Percentiles rank a stretch among this genome's conserved stretches.
These are phyloP conservation scores for Sporobolomyces pararoseus DNA, from an alignment of 768 basidiomycete genomes.

Conservation along the genomic window DNA sequence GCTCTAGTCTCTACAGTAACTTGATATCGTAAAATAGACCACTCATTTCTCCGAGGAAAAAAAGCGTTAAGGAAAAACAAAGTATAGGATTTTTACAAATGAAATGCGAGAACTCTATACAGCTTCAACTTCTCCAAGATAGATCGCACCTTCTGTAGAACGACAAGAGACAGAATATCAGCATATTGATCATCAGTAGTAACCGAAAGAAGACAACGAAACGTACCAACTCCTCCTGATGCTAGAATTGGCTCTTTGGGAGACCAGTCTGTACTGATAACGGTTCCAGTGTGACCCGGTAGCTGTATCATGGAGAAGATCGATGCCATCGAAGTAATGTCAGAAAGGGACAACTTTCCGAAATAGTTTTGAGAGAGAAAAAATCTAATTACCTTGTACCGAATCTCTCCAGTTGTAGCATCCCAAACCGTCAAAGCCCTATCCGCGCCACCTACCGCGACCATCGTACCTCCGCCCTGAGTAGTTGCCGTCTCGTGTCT, in stretches of 20 bases:
- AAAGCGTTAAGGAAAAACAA: too few species aligned
- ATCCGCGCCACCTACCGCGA: slow-evolving; percentile 53
- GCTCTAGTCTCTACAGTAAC: too few species aligned
- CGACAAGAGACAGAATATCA: neutral
- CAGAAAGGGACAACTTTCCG: neutral
- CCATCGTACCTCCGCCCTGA: slow-evolving; percentile 46
- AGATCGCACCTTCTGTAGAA: slow-evolving; percentile 37
- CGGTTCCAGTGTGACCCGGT: slow-evolving; percentile 94
- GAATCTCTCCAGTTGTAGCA: slow-evolving; percentile 44
- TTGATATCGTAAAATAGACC: too few species aligned
- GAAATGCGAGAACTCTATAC: too few species aligned
- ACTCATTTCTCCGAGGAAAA: too few species aligned
- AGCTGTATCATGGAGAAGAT: slow-evolving; percentile 54
- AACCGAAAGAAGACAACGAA: neutral
- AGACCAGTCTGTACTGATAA: slow-evolving; percentile 92
- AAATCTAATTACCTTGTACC: slow-evolving; percentile 42
- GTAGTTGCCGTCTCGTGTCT: slow-evolving; percentile 17
- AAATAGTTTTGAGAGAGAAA: neutral
- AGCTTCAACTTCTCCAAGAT: slow-evolving; percentile 43
- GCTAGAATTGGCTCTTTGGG: slow-evolving; percentile 80
- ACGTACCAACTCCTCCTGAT: slow-evolving; percentile 27
- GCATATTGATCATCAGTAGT: neutral
- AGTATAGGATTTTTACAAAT: too few species aligned
- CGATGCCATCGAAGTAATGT: neutral
- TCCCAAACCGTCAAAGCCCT: slow-evolving; percentile 52